A percentile compares a stretch with the other conserved stretches of the same genome.
These are phyloP conservation scores for Oryza brachyantha DNA, from an alignment of 176 grass and related monocot genomes.

Conservation along the genomic window DNA sequence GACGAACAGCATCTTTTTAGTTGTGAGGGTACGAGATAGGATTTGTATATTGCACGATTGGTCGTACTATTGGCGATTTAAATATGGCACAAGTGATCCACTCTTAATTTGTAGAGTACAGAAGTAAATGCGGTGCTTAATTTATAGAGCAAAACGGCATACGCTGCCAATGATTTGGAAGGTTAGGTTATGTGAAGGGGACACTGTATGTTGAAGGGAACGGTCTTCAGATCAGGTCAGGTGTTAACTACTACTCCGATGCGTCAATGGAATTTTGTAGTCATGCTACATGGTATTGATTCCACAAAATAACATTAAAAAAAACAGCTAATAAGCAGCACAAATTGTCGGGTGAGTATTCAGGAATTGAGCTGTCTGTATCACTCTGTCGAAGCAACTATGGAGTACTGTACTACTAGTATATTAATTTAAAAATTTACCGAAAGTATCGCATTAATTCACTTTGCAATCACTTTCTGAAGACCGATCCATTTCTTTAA, in stretches of 20 bases:
- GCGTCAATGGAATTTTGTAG: not conserved
- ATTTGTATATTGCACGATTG: not conserved
- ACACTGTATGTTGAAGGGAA: not conserved
- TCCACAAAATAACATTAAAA: not conserved
- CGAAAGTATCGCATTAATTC: not conserved
- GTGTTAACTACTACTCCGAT: not conserved
- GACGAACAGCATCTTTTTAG: constrained; percentile 2
- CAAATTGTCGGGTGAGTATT: not conserved
- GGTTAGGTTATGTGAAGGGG: constrained; percentile 27
- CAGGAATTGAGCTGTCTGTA: not conserved
- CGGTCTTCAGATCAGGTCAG: not conserved
- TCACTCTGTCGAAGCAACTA: not conserved
- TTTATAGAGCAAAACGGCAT: not conserved
- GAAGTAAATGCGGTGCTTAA: not conserved
- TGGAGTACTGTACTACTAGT: not conserved
- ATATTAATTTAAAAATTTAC: not conserved
- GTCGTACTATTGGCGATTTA: constrained; percentile 12
- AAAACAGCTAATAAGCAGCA: not conserved
- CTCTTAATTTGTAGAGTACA: too few relatives aligned
- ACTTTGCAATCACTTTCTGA: not conserved
- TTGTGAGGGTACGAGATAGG: not conserved
- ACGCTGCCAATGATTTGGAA: constrained; percentile 22
- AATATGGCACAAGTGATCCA: not conserved
- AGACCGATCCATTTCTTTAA: not conserved
- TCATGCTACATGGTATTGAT: not conserved